phyloP scores from a whole-genome alignment of 305 asterid genomes.

The Solanum hybrid region DNA sequence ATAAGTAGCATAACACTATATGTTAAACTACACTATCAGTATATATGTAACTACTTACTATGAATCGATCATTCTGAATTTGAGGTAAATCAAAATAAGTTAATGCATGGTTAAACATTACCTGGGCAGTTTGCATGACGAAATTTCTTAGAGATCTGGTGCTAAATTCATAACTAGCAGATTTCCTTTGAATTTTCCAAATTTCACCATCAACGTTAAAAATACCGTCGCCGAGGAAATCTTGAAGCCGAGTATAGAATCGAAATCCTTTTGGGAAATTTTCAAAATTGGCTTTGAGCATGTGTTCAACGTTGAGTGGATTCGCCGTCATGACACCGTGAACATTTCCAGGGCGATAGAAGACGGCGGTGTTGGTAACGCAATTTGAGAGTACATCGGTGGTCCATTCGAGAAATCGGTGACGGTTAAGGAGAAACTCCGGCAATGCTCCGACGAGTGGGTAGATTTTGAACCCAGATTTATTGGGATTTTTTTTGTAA shows the following conservation, averaged over 20 bases:
- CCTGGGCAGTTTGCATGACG: constrained; percentile 40
- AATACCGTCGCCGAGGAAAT: constrained; percentile 53
- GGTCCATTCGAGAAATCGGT: constrained; percentile 67
- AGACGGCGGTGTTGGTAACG: constrained; percentile 43
- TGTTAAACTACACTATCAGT: not conserved
- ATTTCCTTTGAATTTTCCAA: constrained; percentile 56
- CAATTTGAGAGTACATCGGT: constrained; percentile 33
- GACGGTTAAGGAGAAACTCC: constrained; percentile 57
- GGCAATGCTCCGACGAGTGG: constrained; percentile 66
- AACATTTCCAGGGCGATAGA: constrained; percentile 58
- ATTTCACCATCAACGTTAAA: constrained; percentile 47
- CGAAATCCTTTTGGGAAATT: constrained; percentile 64
- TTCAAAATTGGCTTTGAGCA: constrained; percentile 51
- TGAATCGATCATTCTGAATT: not conserved
- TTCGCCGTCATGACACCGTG: constrained; percentile 64
- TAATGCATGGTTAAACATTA: not conserved
- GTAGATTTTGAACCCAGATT: constrained; percentile 36
- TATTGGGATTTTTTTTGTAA: constrained; percentile 4
- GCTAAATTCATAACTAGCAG: constrained; percentile 67
- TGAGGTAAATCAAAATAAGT: not conserved
- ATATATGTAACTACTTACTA: not conserved
- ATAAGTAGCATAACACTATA: no score
- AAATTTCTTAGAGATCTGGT: constrained; percentile 63
- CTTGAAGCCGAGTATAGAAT: constrained; percentile 36
- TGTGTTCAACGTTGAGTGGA: constrained; percentile 48